Evolutionary conservation across 2,329 filamentous ascomycete genomes (phyloP).

Genomic region (Alternaria sp.): DNA sequence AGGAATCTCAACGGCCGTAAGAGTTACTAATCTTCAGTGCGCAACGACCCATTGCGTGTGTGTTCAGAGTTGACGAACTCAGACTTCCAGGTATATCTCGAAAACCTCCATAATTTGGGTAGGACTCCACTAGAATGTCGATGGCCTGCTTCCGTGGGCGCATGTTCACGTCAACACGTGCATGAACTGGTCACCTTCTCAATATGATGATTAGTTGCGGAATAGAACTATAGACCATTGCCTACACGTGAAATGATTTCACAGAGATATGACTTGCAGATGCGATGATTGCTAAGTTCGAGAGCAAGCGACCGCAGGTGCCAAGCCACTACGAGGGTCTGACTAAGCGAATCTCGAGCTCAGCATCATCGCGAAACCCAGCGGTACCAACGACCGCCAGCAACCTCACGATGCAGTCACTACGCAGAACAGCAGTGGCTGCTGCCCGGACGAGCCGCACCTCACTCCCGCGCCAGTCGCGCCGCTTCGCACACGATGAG

Average conservation of each 20-base stretch:
- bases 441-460: slow-evolving; percentile 50
- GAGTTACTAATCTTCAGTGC: background rate
- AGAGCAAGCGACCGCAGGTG: background rate
- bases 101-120: background rate
- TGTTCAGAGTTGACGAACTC: background rate
- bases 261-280: background rate
- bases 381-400: slow-evolving; percentile 28
- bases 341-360: slow-evolving; percentile 30
- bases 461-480: slow-evolving; percentile 47
- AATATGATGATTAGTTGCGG: background rate
- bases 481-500: slow-evolving; percentile 50
- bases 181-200: background rate
- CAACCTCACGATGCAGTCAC: slow-evolving; percentile 52
- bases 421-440: slow-evolving; percentile 52
- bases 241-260: background rate
- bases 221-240: background rate
- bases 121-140: background rate
- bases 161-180: background rate
- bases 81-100: background rate
- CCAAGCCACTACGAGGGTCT: slow-evolving; percentile 21
- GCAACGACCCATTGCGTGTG: background rate
- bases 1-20: background rate
- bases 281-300: background rate
- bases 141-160: background rate
- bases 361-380: slow-evolving; percentile 33